Evolutionary conservation across 345 rosid genomes (phyloP).

Genomic region (Brassica incana): DNA sequence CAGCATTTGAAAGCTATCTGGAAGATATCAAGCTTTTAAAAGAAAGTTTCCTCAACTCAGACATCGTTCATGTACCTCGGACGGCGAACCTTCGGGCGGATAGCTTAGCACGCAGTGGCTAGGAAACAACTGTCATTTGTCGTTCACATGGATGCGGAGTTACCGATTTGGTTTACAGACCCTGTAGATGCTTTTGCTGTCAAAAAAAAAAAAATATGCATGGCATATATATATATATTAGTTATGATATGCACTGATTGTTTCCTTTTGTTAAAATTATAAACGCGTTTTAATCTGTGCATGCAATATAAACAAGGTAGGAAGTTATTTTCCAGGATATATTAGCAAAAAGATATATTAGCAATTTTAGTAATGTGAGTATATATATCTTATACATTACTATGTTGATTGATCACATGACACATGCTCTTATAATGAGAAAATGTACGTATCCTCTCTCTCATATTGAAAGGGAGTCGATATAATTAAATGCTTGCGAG

Average conservation of each 20-base stretch:
- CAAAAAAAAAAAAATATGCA: no score
- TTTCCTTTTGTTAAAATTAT: not conserved
- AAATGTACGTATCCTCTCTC: not conserved
- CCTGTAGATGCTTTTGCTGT: no score
- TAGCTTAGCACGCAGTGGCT: no score
- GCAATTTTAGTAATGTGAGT: not conserved
- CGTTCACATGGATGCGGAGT: no score
- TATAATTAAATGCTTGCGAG: not conserved
- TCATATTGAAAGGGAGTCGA: no score
- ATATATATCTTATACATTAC: not conserved
- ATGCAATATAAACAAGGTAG: not conserved
- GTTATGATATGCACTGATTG: not conserved
- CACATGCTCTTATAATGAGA: slow-evolving; percentile 22
- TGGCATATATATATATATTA: not conserved
- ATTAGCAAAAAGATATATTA: not conserved
- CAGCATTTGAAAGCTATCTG: no score
- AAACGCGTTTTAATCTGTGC: not conserved
- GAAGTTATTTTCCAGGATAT: not conserved
- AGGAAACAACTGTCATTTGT: no score
- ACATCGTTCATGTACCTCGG: no score
- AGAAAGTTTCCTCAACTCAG: no score
- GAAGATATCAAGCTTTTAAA: no score
- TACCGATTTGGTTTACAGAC: no score
- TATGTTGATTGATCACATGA: slow-evolving; percentile 16
- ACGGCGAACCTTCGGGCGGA: no score